A percentile compares a stretch with the other conserved stretches of the same genome.
phyloP scores from a whole-genome alignment of 306 rosid genomes.

The Dryas octopetala region DNA sequence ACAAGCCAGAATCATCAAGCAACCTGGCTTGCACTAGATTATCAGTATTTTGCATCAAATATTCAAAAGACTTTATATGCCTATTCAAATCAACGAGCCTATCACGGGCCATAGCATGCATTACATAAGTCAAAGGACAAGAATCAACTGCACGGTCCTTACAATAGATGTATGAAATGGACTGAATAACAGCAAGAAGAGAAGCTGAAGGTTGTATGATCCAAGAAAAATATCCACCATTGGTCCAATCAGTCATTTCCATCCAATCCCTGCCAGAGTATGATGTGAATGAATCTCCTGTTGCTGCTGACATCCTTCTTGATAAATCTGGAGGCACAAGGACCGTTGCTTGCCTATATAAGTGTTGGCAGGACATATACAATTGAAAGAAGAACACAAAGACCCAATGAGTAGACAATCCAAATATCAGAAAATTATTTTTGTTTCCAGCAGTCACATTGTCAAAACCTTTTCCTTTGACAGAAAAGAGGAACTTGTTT shows the following conservation, averaged over 20 bases:
- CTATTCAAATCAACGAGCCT: conserved; percentile 85
- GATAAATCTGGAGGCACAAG: conserved; percentile 67
- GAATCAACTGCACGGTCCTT: conserved; percentile 37
- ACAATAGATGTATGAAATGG: conserved; percentile 52
- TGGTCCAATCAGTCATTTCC: conserved; percentile 65
- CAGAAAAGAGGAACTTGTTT: conserved; percentile 50
- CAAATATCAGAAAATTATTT: conserved; percentile 43
- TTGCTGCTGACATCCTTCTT: conserved; percentile 61
- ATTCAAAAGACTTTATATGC: conserved; percentile 56
- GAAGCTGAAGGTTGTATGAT: conserved; percentile 69
- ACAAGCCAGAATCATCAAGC: conserved; percentile 35
- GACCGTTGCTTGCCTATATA: conserved; percentile 65
- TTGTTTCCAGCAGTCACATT: conserved; percentile 37
- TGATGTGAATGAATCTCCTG: conserved; percentile 53
- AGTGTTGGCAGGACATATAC: conserved; percentile 67
- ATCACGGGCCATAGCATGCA: conserved; percentile 78
- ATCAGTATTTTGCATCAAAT: conserved; percentile 53
- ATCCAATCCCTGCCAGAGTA: conserved; percentile 70
- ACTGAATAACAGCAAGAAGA: conserved; percentile 58
- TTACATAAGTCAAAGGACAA: conserved; percentile 56
- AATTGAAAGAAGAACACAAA: conserved; percentile 72
- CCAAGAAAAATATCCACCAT: conserved; percentile 68
- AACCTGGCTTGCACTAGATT: conserved; percentile 33
- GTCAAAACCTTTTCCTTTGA: conserved; percentile 41
- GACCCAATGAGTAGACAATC: conserved; percentile 65